Conservation (phyloP, 768 basidiomycete species). For the Pleurotus pulmonarius region DNA sequence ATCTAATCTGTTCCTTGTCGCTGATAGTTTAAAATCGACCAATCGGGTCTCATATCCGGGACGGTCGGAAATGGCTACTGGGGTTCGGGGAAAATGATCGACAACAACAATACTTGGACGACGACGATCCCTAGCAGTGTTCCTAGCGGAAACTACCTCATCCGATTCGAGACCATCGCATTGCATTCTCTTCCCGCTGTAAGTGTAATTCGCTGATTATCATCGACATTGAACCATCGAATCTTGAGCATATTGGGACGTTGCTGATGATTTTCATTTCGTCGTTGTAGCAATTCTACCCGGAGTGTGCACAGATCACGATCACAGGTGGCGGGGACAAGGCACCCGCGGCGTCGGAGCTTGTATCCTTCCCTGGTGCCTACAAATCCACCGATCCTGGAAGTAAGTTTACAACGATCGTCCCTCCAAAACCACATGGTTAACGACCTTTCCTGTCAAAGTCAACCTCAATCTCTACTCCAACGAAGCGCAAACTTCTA, state of each 20-base stretch:
- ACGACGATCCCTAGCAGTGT: constrained; percentile 40
- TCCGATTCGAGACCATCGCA: constrained; percentile 48
- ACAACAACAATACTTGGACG: constrained; percentile 41
- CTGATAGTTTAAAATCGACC: constrained; percentile 41
- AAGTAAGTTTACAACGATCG: constrained; percentile 20
- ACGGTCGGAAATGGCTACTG: constrained; percentile 35
- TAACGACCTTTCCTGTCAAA: constrained; percentile 8
- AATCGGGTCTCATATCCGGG: constrained; percentile 42
- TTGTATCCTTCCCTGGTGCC: constrained; percentile 45
- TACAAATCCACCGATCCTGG: constrained; percentile 42
- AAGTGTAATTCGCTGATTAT: constrained; percentile 5
- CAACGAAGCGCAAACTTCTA: constrained; percentile 31
- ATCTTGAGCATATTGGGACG: neutral
- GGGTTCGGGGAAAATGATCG: constrained; percentile 42
- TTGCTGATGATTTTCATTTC: neutral
- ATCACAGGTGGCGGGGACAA: constrained; percentile 38
- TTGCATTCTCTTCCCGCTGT: constrained; percentile 51
- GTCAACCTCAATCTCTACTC: constrained; percentile 39
- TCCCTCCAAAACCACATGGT: neutral
- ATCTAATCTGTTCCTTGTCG: neutral
- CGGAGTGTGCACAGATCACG: constrained; percentile 47
- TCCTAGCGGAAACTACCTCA: constrained; percentile 40
- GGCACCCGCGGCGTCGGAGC: constrained; percentile 37
- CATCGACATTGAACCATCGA: neutral
- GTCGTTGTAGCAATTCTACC: constrained; percentile 58